phyloP scores from a whole-genome alignment of 257 asterid species.

The Linaria vulgaris region DNA sequence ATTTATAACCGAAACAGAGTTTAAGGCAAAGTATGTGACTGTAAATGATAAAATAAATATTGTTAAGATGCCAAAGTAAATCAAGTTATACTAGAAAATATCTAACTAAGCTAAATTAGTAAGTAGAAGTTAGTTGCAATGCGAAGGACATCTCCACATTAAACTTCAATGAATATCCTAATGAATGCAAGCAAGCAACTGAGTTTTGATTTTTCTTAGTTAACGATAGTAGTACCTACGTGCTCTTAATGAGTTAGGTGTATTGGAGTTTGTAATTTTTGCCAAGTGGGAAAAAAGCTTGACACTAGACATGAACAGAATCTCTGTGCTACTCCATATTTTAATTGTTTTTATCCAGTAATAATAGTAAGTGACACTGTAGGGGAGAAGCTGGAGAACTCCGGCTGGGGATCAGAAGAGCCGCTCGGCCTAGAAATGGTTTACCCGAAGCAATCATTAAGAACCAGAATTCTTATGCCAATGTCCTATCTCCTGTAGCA shows the following conservation, averaged over 20 bases:
- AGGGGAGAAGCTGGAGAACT: slow-evolving; percentile 92
- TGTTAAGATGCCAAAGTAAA: no score
- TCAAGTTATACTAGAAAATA: neutral
- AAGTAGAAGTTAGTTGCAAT: no score
- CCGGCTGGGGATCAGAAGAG: slow-evolving; percentile 87
- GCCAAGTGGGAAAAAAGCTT: neutral
- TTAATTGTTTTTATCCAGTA: neutral
- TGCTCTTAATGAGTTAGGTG: no score
- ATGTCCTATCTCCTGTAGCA: slow-evolving; percentile 73
- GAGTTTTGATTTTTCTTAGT: no score
- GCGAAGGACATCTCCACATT: no score
- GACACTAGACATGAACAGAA: slow-evolving; percentile 2
- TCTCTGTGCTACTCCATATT: neutral
- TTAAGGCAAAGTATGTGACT: neutral
- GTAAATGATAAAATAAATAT: no score
- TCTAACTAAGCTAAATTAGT: no score
- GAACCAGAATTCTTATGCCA: slow-evolving; percentile 67
- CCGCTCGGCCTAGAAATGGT: slow-evolving; percentile 86
- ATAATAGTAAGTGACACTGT: slow-evolving; percentile 17
- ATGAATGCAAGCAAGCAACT: no score
- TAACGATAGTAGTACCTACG: no score
- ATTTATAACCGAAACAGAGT: neutral
- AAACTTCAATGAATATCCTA: no score
- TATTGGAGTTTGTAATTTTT: no score
- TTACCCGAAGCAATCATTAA: slow-evolving; percentile 81